These are phyloP conservation scores for Hypoxylon sp. DNA, from an alignment of 2,329 filamentous ascomycete genomes.

Conservation along the genomic window DNA sequence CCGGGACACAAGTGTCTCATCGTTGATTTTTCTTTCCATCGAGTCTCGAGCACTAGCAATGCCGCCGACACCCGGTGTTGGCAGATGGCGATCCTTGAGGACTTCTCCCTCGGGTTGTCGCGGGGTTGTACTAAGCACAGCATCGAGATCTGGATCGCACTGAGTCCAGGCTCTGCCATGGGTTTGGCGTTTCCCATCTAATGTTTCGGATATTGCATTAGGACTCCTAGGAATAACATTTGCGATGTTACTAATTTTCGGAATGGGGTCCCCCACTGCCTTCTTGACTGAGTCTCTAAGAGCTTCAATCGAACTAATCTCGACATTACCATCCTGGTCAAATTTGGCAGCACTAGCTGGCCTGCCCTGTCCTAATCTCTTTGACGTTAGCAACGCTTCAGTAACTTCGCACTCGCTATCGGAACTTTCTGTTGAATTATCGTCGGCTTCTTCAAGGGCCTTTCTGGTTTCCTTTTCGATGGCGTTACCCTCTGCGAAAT, in stretches of 20 bases:
- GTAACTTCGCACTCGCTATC: neutral
- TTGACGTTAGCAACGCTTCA: neutral
- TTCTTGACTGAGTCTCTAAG: neutral
- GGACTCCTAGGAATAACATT: neutral
- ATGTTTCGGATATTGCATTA: neutral
- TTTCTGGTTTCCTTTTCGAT: neutral
- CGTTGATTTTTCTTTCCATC: neutral
- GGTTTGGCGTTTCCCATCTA: neutral
- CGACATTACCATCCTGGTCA: conserved; percentile 9
- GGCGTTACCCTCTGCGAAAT: neutral
- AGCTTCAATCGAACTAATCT: neutral
- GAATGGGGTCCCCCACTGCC: neutral
- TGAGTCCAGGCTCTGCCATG: conserved; percentile 11
- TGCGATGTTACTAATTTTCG: neutral
- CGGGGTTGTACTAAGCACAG: neutral
- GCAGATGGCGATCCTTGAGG: neutral
- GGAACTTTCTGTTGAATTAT: conserved; percentile 5
- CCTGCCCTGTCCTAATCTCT: neutral
- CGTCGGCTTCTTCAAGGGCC: conserved; percentile 8
- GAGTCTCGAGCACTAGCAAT: neutral
- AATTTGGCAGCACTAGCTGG: neutral
- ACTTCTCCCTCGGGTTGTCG: neutral
- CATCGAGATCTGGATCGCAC: conserved; percentile 5
- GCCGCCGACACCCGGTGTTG: neutral
- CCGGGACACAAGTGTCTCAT: neutral